Percentiles rank a stretch among this genome's conserved stretches.
Conservation (phyloP, 2,329 filamentous ascomycete genomes). For the Paecilomyces sp. region DNA sequence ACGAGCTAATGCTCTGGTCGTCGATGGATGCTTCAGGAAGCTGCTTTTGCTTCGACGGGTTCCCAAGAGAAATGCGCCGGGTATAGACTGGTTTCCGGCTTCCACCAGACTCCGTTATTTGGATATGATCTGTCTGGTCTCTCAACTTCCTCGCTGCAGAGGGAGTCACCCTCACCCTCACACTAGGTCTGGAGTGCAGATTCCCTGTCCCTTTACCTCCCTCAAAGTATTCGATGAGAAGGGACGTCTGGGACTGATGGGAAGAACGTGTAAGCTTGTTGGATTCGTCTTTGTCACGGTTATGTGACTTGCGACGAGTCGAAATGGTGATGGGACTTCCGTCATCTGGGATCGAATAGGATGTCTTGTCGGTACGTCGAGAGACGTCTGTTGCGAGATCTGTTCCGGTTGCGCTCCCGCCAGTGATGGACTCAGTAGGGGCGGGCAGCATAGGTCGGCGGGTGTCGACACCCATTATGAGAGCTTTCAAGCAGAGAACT, state of each 20-base stretch:
- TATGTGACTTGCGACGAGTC: slow-evolving; percentile 44
- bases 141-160: slow-evolving; percentile 53
- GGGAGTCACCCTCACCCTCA: slow-evolving; percentile 72
- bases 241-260: slow-evolving; percentile 71
- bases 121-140: slow-evolving; percentile 63
- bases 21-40: slow-evolving; percentile 41
- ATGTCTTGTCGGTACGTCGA: slow-evolving; percentile 43
- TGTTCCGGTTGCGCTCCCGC: slow-evolving; percentile 35
- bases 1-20: slow-evolving; percentile 62
- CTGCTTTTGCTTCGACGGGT: slow-evolving; percentile 31
- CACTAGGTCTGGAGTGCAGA: slow-evolving; percentile 68
- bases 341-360: slow-evolving; percentile 46
- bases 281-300: slow-evolving; percentile 52
- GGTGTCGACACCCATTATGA: slow-evolving; percentile 42
- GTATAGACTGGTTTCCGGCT: slow-evolving; percentile 65
- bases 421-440: slow-evolving; percentile 42
- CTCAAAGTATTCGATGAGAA: slow-evolving; percentile 94
- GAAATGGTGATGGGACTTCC: slow-evolving; percentile 81
- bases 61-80: slow-evolving; percentile 57
- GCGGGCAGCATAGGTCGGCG: slow-evolving; percentile 43
- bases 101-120: slow-evolving; percentile 71
- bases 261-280: slow-evolving; percentile 45
- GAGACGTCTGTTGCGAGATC: slow-evolving; percentile 45
- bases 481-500: slow-evolving; percentile 23
- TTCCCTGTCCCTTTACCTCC: slow-evolving; percentile 54